Evolutionary conservation across 306 rosid genomes (phyloP).

Genomic region (Dryas drummondii): DNA sequence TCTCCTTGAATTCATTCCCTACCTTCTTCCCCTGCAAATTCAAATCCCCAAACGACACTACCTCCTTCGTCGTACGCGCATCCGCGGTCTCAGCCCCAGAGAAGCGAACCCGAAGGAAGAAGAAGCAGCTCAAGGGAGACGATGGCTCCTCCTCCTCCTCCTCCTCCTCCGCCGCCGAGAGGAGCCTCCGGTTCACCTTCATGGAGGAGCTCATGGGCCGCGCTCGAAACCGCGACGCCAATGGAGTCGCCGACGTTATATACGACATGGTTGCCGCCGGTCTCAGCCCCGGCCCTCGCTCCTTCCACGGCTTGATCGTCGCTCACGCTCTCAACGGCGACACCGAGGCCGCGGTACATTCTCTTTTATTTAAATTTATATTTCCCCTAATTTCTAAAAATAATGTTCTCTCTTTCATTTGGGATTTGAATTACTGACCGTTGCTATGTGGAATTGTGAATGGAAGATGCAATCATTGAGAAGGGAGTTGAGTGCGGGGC

Average conservation of each 20-base stretch:
- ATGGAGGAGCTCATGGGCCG: constrained; percentile 97
- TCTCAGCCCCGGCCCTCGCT: constrained; percentile 84
- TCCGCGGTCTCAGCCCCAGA: constrained; percentile 55
- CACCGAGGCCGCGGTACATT: constrained; percentile 60
- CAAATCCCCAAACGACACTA: constrained; percentile 24
- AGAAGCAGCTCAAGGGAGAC: constrained; percentile 53
- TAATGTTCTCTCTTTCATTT: neutral
- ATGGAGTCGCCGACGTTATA: constrained; percentile 67
- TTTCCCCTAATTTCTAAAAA: neutral
- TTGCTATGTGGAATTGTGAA: neutral
- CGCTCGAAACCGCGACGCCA: constrained; percentile 64
- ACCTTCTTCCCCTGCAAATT: constrained; percentile 15
- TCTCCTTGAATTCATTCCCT: constrained; percentile 1
- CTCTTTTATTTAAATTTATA: neutral
- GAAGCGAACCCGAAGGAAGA: constrained; percentile 57
- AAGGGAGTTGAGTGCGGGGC: constrained; percentile 80
- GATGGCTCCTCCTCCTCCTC: constrained; percentile 31
- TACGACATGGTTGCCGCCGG: constrained; percentile 98
- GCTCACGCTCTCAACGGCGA: constrained; percentile 71
- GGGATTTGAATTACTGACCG: too few relatives aligned
- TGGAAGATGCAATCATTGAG: constrained; percentile 75
- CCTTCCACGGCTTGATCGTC: constrained; percentile 83
- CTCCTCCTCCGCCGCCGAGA: constrained; percentile 49
- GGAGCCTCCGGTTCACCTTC: constrained; percentile 74
- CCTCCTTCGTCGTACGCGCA: constrained; percentile 35